Percentiles rank a stretch among this genome's conserved stretches.
phyloP scores from a whole-genome alignment of 1,284 basidiomycete genomes.

The Cryptococcus floricola region DNA sequence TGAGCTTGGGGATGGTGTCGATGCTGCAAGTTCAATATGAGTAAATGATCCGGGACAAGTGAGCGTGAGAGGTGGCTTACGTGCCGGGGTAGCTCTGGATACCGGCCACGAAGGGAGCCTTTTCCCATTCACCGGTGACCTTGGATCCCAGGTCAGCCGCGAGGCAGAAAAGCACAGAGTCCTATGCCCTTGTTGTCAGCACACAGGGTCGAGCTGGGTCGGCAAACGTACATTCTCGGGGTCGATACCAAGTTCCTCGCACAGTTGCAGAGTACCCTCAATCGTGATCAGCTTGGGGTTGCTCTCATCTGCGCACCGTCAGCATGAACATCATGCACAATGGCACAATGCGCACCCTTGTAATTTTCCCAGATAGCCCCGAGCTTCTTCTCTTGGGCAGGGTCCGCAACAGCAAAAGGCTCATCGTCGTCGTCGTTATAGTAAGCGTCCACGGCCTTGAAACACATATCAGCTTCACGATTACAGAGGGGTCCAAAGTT shows the following conservation, averaged over 20 bases:
- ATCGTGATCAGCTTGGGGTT: conserved; percentile 48
- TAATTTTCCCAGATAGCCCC: conserved; percentile 48
- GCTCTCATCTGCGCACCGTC: background rate
- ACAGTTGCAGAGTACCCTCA: conserved; percentile 47
- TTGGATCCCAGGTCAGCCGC: conserved; percentile 48
- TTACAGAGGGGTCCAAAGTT: background rate
- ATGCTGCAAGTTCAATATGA: conserved; percentile 51
- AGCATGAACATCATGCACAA: background rate
- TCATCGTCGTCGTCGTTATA: conserved; percentile 29
- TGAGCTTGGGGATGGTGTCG: conserved; percentile 69
- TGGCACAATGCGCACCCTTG: conserved; percentile 36
- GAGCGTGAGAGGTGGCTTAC: conserved; percentile 18
- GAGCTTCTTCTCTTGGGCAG: conserved; percentile 43
- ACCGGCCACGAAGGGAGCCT: conserved; percentile 71
- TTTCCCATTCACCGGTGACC: conserved; percentile 67
- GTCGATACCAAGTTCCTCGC: conserved; percentile 46
- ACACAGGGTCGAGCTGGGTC: background rate
- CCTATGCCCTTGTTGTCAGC: conserved; percentile 17
- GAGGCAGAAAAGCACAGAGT: conserved; percentile 49
- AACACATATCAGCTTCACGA: background rate
- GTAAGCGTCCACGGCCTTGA: conserved; percentile 42
- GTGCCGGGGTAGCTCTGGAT: conserved; percentile 58
- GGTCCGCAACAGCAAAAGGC: conserved; percentile 20
- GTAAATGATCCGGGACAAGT: background rate
- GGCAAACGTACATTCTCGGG: conserved; percentile 35